Evolutionary conservation across 257 asterid genomes (phyloP).

Genomic region (Henckelia pumila): DNA sequence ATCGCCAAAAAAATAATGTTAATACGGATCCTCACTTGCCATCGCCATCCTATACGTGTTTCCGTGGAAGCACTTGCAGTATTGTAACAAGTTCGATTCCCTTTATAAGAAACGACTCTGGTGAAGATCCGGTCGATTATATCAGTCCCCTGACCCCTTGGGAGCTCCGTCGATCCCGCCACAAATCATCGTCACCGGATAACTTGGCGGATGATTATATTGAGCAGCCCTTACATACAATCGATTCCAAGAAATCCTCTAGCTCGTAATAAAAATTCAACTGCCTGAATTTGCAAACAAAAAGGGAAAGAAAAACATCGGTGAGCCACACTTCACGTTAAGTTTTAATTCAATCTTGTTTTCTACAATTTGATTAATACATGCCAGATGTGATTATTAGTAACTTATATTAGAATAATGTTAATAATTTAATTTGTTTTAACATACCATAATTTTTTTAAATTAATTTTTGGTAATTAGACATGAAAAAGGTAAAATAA

Average conservation of each 20-base stretch:
- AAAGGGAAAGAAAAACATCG: too few species aligned
- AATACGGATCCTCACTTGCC: slow-evolving; percentile 72
- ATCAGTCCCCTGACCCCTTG: slow-evolving; percentile 28
- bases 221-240: slow-evolving; percentile 52
- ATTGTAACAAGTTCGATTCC: slow-evolving; percentile 32
- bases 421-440: too few species aligned
- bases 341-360: too few species aligned
- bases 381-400: too few species aligned
- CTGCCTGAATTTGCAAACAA: slow-evolving; percentile 24
- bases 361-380: too few species aligned
- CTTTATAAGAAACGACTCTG: slow-evolving; percentile 40
- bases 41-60: slow-evolving; percentile 48
- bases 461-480: too few species aligned
- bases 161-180: slow-evolving; percentile 52
- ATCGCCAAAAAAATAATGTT: too few species aligned
- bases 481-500: too few species aligned
- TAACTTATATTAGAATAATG: too few species aligned
- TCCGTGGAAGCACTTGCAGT: slow-evolving; percentile 10
- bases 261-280: slow-evolving; percentile 37
- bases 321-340: too few species aligned
- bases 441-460: too few species aligned
- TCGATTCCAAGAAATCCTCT: slow-evolving; percentile 36
- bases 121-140: slow-evolving; percentile 46
- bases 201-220: slow-evolving; percentile 40
- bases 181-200: slow-evolving; percentile 52